Conservation (phyloP, 2,329 filamentous ascomycete genomes). For the Penicillium sp. region DNA sequence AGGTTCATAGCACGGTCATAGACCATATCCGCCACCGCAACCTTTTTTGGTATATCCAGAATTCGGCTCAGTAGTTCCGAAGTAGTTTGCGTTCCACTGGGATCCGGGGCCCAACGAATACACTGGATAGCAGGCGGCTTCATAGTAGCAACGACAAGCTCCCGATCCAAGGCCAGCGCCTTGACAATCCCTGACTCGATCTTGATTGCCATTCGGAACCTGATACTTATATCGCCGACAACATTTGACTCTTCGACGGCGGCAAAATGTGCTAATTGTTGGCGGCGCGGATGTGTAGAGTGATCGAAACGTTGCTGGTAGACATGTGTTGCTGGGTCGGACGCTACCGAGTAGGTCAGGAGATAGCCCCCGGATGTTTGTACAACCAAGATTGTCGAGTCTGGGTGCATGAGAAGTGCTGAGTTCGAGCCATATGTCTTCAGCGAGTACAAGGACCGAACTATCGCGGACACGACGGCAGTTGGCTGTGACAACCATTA, state of each 20-base stretch:
- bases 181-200: constrained; percentile 92
- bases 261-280: constrained; percentile 50
- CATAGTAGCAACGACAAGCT: constrained; percentile 84
- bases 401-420: constrained; percentile 80
- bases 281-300: constrained; percentile 44
- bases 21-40: constrained; percentile 76
- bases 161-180: constrained; percentile 85
- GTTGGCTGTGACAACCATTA: constrained; percentile 62
- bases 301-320: constrained; percentile 76
- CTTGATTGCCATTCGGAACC: constrained; percentile 96
- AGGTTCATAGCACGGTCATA: constrained; percentile 96
- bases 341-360: constrained; percentile 90
- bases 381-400: constrained; percentile 87
- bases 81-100: constrained; percentile 75
- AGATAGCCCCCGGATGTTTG: constrained; percentile 83
- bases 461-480: constrained; percentile 78
- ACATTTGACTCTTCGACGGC: constrained; percentile 79
- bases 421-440: constrained; percentile 81
- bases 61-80: constrained; percentile 88
- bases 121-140: constrained; percentile 95
- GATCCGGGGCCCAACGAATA: constrained; percentile 90
- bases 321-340: constrained; percentile 75
- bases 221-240: constrained; percentile 80
- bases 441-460: constrained; percentile 77
- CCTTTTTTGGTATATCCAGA: constrained; percentile 77